These are phyloP conservation scores for Lagerstroemia speciosa DNA, from an alignment of 345 rosid species.

Conservation along the genomic window DNA sequence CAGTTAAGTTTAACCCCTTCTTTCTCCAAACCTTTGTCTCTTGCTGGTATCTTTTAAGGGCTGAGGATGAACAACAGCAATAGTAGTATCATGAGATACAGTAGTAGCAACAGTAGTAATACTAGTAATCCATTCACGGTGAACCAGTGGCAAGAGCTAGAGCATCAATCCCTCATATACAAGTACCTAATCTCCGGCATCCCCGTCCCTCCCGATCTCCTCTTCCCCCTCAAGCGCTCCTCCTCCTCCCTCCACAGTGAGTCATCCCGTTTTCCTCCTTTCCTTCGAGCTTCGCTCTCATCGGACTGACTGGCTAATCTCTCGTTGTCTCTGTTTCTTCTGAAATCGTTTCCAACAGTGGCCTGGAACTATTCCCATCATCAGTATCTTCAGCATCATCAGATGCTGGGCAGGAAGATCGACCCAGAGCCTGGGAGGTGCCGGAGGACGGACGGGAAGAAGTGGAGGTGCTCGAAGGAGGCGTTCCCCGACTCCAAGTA, in stretches of 20 bases:
- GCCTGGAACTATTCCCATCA: slow-evolving; percentile 52
- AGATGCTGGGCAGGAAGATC: slow-evolving; percentile 62
- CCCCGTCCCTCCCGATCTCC: slow-evolving; percentile 79
- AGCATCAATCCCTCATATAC: slow-evolving; percentile 73
- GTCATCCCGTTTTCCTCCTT: slow-evolving; percentile 20
- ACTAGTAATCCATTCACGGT: slow-evolving; percentile 66
- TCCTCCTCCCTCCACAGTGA: slow-evolving; percentile 29
- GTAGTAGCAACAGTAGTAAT: slow-evolving; percentile 3
- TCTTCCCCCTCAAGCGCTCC: slow-evolving; percentile 57
- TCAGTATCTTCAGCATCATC: slow-evolving; percentile 13
- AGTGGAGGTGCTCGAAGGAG: slow-evolving; percentile 92
- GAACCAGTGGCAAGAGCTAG: slow-evolving; percentile 88
- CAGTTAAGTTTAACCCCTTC: background rate
- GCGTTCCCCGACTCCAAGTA: slow-evolving; percentile 87
- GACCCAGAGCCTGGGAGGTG: slow-evolving; percentile 96
- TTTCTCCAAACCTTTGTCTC: background rate
- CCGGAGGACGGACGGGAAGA: slow-evolving; percentile 88
- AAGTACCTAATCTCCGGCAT: slow-evolving; percentile 70
- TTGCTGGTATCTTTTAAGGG: background rate
- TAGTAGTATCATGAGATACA: slow-evolving; percentile 9
- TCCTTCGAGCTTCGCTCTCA: background rate
- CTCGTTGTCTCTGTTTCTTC: background rate
- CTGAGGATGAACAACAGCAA: slow-evolving; percentile 15
- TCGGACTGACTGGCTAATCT: too few species aligned
- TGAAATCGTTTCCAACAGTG: slow-evolving; percentile 23